Conservation (phyloP, 768 basidiomycete species). For the Rhodosporidiobolus sp. region DNA sequence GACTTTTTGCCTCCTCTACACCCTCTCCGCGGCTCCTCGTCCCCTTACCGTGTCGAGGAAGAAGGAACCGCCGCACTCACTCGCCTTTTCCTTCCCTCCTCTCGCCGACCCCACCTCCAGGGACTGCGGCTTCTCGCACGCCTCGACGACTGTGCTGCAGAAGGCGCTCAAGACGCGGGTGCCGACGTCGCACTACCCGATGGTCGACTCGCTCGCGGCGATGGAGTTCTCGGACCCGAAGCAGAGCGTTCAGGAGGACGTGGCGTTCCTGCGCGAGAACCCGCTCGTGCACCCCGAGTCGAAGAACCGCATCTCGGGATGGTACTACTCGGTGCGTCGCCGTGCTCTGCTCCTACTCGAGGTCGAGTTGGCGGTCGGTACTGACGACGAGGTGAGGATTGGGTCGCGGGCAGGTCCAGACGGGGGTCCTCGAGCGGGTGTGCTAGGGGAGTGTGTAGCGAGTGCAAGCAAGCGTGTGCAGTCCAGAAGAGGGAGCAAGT, state of each 20-base stretch:
- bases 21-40: background rate
- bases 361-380: too few species aligned
- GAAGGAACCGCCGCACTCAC: background rate
- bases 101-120: background rate
- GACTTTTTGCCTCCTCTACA: background rate
- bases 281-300: conserved; percentile 13
- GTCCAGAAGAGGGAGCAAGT: too few species aligned
- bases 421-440: conserved; percentile 1
- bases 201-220: conserved; percentile 3
- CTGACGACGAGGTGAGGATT: too few species aligned
- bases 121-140: conserved; percentile 23
- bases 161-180: conserved; percentile 7
- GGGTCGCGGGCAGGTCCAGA: background rate
- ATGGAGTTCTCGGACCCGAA: conserved; percentile 11
- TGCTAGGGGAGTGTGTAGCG: background rate
- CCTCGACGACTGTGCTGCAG: conserved; percentile 13
- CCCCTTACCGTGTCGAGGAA: too few species aligned
- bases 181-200: background rate
- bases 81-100: too few species aligned
- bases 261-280: conserved; percentile 13
- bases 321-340: conserved; percentile 12
- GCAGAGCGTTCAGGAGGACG: conserved; percentile 9
- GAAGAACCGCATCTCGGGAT: conserved; percentile 8
- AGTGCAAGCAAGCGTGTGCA: too few species aligned
- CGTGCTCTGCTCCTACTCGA: too few species aligned